Percentiles rank a stretch among this genome's conserved stretches.
Conservation (phyloP, 192 early-diverging fungal genomes). For the Gaertneriomyces semiglobifer region DNA sequence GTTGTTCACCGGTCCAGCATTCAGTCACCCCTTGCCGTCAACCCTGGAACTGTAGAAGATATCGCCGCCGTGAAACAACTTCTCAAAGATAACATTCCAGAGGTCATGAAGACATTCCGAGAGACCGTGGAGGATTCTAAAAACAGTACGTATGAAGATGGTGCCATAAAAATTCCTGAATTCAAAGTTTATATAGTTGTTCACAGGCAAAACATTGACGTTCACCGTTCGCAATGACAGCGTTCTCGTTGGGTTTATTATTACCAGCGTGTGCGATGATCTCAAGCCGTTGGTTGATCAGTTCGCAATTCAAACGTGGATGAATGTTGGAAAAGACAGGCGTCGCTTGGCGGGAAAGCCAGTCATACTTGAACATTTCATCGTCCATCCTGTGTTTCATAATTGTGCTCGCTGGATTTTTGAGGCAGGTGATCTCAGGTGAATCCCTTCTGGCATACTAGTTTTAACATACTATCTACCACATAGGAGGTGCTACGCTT, state of each 20-base stretch:
- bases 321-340: conserved; percentile 22
- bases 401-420: conserved; percentile 40
- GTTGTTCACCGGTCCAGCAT: conserved; percentile 40
- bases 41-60: conserved; percentile 20
- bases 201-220: not conserved
- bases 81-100: conserved; percentile 3
- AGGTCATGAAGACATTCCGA: no score
- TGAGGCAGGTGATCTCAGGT: conserved; percentile 24
- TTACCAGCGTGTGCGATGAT: conserved; percentile 15
- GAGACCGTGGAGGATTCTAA: no score
- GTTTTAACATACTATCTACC: conserved; percentile 4
- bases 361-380: conserved; percentile 31
- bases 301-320: conserved; percentile 48
- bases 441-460: not conserved
- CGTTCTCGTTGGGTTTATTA: conserved; percentile 9
- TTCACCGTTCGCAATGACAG: not conserved
- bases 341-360: conserved; percentile 13
- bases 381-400: conserved; percentile 50
- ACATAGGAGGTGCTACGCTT: conserved; percentile 44
- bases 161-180: no score
- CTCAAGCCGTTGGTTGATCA: conserved; percentile 41
- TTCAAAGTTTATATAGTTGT: no score
- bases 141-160: no score
- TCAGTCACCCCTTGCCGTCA: conserved; percentile 24
- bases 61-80: conserved; percentile 18